Conservation (phyloP, 345 rosid species). For the Eucalyptus cladocalyx region DNA sequence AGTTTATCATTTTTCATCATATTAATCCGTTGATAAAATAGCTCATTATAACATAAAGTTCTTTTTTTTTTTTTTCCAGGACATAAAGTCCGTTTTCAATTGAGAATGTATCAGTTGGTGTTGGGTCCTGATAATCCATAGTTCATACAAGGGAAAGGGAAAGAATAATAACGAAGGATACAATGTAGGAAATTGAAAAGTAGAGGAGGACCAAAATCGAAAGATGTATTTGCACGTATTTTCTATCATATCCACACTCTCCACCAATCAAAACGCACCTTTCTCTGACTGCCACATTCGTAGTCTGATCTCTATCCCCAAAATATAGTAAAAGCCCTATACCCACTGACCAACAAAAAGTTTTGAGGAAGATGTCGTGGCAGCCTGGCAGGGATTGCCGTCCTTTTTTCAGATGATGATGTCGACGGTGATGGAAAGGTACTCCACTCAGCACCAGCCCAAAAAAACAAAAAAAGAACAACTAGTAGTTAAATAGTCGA, state of each 20-base stretch:
- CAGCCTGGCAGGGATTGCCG: background rate
- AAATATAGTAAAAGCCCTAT: background rate
- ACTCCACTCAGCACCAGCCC: background rate
- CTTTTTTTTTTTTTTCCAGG: too few relatives aligned
- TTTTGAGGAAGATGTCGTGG: background rate
- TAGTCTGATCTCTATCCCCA: background rate
- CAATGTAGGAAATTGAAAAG: too few relatives aligned
- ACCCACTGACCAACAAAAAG: background rate
- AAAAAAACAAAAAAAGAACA: too few relatives aligned
- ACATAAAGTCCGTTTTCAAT: background rate
- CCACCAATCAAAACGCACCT: background rate
- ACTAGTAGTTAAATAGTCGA: too few relatives aligned
- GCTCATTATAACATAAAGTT: background rate
- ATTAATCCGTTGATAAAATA: rapidly evolving
- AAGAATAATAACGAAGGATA: too few relatives aligned
- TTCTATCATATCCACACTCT: background rate
- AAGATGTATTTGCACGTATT: background rate
- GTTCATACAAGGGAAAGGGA: too few relatives aligned
- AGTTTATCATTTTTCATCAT: too few relatives aligned
- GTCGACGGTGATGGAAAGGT: background rate
- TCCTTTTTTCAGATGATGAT: too few relatives aligned
- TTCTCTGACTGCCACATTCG: background rate
- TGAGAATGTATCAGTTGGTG: background rate
- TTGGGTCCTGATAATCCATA: background rate
- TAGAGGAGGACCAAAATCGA: too few relatives aligned